A percentile compares a stretch with the other conserved stretches of the same genome.
Evolutionary conservation across 495 filamentous ascomycete genomes (phyloP).

Genomic region (Aspergillus mulundensis): DNA sequence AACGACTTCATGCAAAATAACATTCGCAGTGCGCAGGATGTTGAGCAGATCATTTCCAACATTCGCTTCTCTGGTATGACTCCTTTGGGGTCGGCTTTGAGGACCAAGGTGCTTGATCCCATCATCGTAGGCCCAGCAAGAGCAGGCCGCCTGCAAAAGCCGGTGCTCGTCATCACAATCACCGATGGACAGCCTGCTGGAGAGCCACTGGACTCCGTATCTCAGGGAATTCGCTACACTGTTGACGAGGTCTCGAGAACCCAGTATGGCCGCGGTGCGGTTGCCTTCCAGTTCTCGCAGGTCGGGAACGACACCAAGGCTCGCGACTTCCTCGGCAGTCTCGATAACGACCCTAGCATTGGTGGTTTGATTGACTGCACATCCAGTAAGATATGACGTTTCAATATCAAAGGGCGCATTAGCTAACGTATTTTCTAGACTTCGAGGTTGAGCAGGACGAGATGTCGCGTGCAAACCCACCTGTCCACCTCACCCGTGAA

Average conservation of each 20-base stretch:
- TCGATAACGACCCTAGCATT: constrained; percentile 61
- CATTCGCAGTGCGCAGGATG: constrained; percentile 55
- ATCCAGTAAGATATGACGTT: constrained; percentile 52
- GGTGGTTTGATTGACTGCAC: constrained; percentile 67
- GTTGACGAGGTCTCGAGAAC: constrained; percentile 41
- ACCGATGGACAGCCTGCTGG: constrained; percentile 66
- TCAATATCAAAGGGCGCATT: background rate
- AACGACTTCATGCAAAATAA: constrained; percentile 44
- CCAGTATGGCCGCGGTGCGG: constrained; percentile 48
- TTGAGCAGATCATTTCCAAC: constrained; percentile 51
- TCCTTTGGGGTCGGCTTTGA: constrained; percentile 60
- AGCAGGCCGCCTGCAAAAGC: constrained; percentile 53
- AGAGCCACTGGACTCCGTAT: constrained; percentile 45
- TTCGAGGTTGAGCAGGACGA: constrained; percentile 59
- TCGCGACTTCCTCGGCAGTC: constrained; percentile 55
- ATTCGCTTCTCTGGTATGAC: constrained; percentile 65
- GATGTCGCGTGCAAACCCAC: background rate
- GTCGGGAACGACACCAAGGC: constrained; percentile 67
- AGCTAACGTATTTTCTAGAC: constrained; percentile 38
- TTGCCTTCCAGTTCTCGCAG: constrained; percentile 70
- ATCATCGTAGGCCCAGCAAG: constrained; percentile 52
- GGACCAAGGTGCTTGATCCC: constrained; percentile 58
- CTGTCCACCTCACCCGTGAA: background rate
- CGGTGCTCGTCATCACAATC: constrained; percentile 65
- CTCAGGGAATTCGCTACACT: constrained; percentile 49